phyloP scores from a whole-genome alignment of 257 asterid genomes.

The Galeopsis tetrahit region DNA sequence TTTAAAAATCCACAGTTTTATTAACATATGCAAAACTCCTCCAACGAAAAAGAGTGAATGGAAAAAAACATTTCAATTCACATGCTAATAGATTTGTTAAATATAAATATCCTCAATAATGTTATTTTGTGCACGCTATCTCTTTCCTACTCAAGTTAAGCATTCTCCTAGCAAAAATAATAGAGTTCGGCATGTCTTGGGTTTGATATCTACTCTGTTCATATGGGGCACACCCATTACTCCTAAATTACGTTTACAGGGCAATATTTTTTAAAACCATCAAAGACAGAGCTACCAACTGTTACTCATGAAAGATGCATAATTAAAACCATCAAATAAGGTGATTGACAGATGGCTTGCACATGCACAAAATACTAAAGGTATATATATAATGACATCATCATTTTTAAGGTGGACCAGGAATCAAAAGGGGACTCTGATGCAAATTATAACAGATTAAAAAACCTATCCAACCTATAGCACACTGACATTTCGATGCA shows the following conservation, averaged over 20 bases:
- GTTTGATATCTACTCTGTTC: neutral
- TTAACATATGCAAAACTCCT: constrained; percentile 28
- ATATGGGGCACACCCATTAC: neutral
- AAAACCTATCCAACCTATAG: neutral
- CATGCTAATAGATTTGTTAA: neutral
- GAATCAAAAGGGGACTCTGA: neutral
- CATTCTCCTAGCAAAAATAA: constrained; percentile 2
- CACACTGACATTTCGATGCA: constrained; percentile 10
- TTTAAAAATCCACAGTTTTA: constrained; percentile 12
- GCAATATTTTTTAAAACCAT: neutral
- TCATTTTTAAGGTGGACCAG: neutral
- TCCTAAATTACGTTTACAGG: neutral
- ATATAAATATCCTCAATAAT: constrained; percentile 8
- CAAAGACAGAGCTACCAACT: neutral
- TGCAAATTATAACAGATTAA: neutral
- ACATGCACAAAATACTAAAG: neutral
- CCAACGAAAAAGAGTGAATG: constrained; percentile 1
- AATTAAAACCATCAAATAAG: neutral
- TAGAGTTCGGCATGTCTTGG: neutral
- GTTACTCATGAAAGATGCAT: neutral
- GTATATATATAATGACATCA: no score
- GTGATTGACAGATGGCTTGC: neutral
- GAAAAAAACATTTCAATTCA: constrained; percentile 10
- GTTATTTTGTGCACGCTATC: neutral
- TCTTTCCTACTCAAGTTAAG: neutral